Evolutionary conservation across 495 filamentous ascomycete species (phyloP).

Genomic region (Trypethelium eluteriae): DNA sequence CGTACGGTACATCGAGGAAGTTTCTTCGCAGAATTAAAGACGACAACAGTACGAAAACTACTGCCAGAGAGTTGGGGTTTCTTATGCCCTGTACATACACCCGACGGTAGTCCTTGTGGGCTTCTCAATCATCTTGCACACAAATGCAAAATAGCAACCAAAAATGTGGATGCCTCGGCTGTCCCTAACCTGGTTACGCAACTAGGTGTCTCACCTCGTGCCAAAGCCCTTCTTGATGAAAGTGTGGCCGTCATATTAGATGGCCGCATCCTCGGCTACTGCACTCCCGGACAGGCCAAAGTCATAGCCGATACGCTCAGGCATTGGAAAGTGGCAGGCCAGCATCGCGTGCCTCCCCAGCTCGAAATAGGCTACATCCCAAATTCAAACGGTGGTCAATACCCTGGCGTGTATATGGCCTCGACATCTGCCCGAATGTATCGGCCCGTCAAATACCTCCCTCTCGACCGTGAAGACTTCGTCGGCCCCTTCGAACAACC

Average conservation of each 20-base stretch:
- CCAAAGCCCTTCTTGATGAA: slow-evolving; percentile 66
- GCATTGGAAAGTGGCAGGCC: slow-evolving; percentile 90
- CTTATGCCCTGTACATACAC: slow-evolving; percentile 93
- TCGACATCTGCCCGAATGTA: slow-evolving; percentile 79
- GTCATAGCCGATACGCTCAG: slow-evolving; percentile 74
- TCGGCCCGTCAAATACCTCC: slow-evolving; percentile 84
- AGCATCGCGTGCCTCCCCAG: slow-evolving; percentile 71
- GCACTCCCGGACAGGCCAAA: slow-evolving; percentile 69
- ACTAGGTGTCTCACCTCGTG: slow-evolving; percentile 65
- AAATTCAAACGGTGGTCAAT: slow-evolving; percentile 77
- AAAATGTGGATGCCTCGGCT: slow-evolving; percentile 58
- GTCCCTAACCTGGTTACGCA: slow-evolving; percentile 64
- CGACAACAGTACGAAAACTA: slow-evolving; percentile 90
- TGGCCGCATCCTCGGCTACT: slow-evolving; percentile 83
- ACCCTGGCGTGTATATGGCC: slow-evolving; percentile 91
- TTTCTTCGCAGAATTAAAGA: slow-evolving; percentile 97
- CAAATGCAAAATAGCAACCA: slow-evolving; percentile 82
- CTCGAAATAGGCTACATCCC: slow-evolving; percentile 91
- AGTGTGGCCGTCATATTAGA: slow-evolving; percentile 84
- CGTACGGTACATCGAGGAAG: slow-evolving; percentile 98
- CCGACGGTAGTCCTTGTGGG: slow-evolving; percentile 90
- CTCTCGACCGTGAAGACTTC: slow-evolving; percentile 72
- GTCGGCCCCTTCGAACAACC: slow-evolving; percentile 94
- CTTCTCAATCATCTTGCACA: slow-evolving; percentile 92
- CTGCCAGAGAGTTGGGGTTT: slow-evolving; percentile 97